A percentile compares a stretch with the other conserved stretches of the same genome.
These are phyloP conservation scores for Hypomontagnella monticulosa DNA, from an alignment of 495 filamentous ascomycete species.

Conservation along the genomic window DNA sequence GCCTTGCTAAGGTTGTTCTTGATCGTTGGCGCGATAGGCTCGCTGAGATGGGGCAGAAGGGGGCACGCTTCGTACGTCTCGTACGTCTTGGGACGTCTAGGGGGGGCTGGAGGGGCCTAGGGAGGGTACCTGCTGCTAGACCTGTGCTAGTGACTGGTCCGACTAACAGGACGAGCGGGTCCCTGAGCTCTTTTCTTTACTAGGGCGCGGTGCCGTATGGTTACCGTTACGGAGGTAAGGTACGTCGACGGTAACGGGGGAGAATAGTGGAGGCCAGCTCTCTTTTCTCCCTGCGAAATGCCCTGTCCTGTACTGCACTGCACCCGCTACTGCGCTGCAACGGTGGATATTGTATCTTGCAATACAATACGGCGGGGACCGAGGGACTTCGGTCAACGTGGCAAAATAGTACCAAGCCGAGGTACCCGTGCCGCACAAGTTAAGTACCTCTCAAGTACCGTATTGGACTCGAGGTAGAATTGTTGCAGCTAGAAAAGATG, in stretches of 20 bases:
- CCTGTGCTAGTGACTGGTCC: neutral
- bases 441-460: conserved; percentile 25
- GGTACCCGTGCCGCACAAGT: conserved; percentile 17
- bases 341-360: conserved; percentile 17
- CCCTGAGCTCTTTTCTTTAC: neutral
- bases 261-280: conserved; percentile 28
- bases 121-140: too few relatives aligned
- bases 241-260: neutral
- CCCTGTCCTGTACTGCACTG: conserved; percentile 8
- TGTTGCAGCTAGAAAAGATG: conserved; percentile 3
- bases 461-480: neutral
- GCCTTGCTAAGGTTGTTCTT: conserved; percentile 1
- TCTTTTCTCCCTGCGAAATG: conserved; percentile 7
- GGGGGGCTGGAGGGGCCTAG: too few relatives aligned
- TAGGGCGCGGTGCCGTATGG: neutral
- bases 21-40: too few relatives aligned
- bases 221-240: neutral
- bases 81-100: too few relatives aligned
- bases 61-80: too few relatives aligned
- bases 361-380: conserved; percentile 23
- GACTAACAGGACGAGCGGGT: neutral
- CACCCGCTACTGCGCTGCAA: conserved; percentile 27
- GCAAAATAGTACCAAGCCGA: conserved; percentile 24
- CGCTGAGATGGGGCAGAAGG: too few relatives aligned
- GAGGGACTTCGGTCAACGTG: conserved; percentile 32